Evolutionary conservation across 192 early-diverging fungal species (phyloP).

Genomic region (Coemansia sp.): DNA sequence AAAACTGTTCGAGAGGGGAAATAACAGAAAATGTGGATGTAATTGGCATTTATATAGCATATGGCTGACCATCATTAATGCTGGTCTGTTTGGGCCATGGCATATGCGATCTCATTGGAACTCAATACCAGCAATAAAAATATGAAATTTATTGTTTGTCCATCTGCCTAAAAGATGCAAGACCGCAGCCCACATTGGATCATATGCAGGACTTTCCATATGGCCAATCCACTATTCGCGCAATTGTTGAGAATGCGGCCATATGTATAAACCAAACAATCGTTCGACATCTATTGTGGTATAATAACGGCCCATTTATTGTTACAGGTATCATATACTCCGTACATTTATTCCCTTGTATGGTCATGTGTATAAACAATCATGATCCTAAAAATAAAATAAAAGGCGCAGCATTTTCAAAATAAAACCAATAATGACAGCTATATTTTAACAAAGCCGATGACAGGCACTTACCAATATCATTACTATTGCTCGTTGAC

Average conservation of each 20-base stretch:
- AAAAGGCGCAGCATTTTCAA: not conserved
- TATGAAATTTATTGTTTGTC: conserved; percentile 1
- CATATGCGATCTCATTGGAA: not conserved
- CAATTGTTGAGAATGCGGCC: not conserved
- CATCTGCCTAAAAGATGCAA: not conserved
- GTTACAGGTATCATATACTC: not conserved
- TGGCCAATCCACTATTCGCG: not conserved
- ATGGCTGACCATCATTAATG: not conserved
- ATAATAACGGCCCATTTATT: not conserved
- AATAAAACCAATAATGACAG: not conserved
- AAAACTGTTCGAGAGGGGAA: not conserved
- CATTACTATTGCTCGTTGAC: not conserved
- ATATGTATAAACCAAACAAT: not conserved
- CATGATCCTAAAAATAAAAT: not conserved
- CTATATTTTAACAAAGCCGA: not conserved
- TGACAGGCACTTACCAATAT: not conserved
- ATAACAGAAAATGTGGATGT: not conserved
- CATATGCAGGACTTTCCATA: not conserved
- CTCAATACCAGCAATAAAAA: conserved; percentile 1
- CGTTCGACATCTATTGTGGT: not conserved
- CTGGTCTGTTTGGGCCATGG: not conserved
- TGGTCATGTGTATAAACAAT: not conserved
- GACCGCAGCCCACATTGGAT: not conserved
- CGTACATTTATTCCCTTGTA: not conserved
- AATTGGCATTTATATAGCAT: not conserved